Base-by-base conservation (phyloP, 345 rosid genomes). In the Firmiana major region DNA sequence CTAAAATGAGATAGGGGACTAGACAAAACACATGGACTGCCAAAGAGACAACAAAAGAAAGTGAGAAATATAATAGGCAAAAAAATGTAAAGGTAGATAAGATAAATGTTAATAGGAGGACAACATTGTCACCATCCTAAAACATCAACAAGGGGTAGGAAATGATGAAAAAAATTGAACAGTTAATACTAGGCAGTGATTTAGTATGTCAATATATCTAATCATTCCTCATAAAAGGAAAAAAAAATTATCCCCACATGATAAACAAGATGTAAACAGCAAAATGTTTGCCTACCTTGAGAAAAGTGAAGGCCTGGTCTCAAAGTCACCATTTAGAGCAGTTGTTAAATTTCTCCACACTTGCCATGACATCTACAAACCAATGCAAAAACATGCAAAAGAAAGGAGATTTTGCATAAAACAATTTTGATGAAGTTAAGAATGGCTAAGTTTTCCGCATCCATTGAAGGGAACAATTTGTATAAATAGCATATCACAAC, bases 351-450 rank as follows among this genome's bases (percentile, higher is more conserved):
- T 64, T 85, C 79, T 83, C 83, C 83, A 73, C 67, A 90, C 79
- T 83, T 87, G 81, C 88, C 86, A 89, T 79, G 85, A 76, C 77
- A 75, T 83, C 82, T 83, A 82, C 89, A 86, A 79, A 81, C 75
- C 82, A 83, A 80, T 79, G 51, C 78, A 80, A 81, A 81, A 82
- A 86, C 81, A 83, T 73, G 83, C 85, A 90, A 73, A 75, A 83
- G 84, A 78, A 79, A 83, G 51, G 74, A 85, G 71, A 78, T 63
- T 63, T 77, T 74, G 22, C 69, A 86, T 81, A 70, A 83, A 79
- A 84, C 78, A 80, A 67, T 55, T 77, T 79, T 77, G 76, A 68
- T 49, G 55, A 68, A 82, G 75, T 74, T 57, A 79, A 71, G 75
- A 34, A 63, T 67, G 75, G 70, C 74, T 55, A 78, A 78, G 76